phyloP scores from a whole-genome alignment of 495 filamentous ascomycete species.

The Jackrogersella minutella region DNA sequence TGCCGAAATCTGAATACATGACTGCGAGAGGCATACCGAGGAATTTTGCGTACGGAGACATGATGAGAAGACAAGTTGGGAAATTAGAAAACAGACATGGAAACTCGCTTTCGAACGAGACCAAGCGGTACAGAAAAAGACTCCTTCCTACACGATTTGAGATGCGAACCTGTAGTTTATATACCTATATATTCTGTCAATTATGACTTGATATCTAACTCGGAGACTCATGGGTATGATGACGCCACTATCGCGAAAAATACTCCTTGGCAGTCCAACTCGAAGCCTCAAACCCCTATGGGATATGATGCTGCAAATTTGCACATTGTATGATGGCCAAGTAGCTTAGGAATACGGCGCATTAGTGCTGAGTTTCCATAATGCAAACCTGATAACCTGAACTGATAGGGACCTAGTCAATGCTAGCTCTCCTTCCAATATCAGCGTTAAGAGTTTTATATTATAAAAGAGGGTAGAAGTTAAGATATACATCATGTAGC shows the following conservation, averaged over 20 bases:
- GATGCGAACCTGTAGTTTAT: background rate
- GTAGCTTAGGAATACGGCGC: background rate
- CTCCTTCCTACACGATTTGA: background rate
- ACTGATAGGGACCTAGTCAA: background rate
- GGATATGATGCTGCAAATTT: too few relatives aligned
- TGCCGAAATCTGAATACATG: conserved; percentile 69
- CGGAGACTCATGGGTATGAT: background rate
- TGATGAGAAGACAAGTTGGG: background rate
- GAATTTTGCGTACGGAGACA: conserved; percentile 7
- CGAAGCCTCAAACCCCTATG: too few relatives aligned
- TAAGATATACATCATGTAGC: background rate
- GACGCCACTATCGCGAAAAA: background rate
- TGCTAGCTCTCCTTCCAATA: too few relatives aligned
- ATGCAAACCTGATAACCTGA: background rate
- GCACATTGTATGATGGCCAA: background rate
- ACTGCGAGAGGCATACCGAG: conserved; percentile 21
- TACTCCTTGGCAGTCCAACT: too few relatives aligned
- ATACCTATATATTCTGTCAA: background rate
- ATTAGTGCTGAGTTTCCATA: background rate
- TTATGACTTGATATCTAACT: background rate
- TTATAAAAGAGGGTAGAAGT: background rate
- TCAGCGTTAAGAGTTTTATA: too few relatives aligned
- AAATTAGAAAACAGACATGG: conserved; percentile 1
- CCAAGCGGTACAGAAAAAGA: conserved; percentile 16
- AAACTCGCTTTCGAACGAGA: background rate